Percentiles rank a stretch among this genome's conserved stretches.
Conservation (phyloP, 1,284 basidiomycete species). For the Bothia castanella region DNA sequence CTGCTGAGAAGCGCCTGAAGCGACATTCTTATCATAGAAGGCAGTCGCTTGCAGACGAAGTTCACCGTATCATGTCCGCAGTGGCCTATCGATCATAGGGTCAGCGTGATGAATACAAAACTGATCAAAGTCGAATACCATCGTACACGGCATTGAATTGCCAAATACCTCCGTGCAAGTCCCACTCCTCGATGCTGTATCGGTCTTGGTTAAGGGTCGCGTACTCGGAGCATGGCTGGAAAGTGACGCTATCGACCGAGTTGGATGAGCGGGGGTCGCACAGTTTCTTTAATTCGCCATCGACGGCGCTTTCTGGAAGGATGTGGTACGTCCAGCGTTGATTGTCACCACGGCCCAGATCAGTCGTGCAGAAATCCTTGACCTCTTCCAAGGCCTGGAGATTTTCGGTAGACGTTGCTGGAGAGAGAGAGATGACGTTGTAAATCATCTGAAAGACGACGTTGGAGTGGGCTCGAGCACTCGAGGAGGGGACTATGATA, state of each 20-base stretch:
- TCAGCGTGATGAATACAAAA: slow-evolving; percentile 8
- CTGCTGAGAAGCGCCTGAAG: slow-evolving; percentile 40
- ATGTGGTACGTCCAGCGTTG: slow-evolving; percentile 55
- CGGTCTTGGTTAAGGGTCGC: slow-evolving; percentile 54
- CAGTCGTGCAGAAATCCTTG: slow-evolving; percentile 49
- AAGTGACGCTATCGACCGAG: slow-evolving; percentile 47
- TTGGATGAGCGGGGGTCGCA: slow-evolving; percentile 37
- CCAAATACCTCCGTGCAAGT: slow-evolving; percentile 52
- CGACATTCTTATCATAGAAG: slow-evolving; percentile 42
- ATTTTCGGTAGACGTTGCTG: slow-evolving; percentile 47
- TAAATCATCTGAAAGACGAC: slow-evolving; percentile 31
- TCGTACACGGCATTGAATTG: slow-evolving; percentile 59
- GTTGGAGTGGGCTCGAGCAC: slow-evolving; percentile 3
- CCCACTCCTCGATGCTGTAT: slow-evolving; percentile 51
- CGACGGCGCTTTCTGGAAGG: slow-evolving; percentile 45
- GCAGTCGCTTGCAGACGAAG: slow-evolving; percentile 44
- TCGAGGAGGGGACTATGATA: slow-evolving; percentile 14
- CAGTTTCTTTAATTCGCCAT: slow-evolving; percentile 43
- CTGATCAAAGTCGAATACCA: slow-evolving; percentile 36
- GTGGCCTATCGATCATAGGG: slow-evolving; percentile 44
- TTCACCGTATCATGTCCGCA: slow-evolving; percentile 58
- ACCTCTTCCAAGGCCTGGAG: slow-evolving; percentile 50
- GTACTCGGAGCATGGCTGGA: slow-evolving; percentile 57
- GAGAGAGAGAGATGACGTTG: slow-evolving; percentile 38
- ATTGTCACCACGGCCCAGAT: slow-evolving; percentile 52